Evolutionary conservation across 352 stramenopile genomes (phyloP), one percentile per base, ranked within the genome.

Genomic region (Elongisporangium undulatum): DNA sequence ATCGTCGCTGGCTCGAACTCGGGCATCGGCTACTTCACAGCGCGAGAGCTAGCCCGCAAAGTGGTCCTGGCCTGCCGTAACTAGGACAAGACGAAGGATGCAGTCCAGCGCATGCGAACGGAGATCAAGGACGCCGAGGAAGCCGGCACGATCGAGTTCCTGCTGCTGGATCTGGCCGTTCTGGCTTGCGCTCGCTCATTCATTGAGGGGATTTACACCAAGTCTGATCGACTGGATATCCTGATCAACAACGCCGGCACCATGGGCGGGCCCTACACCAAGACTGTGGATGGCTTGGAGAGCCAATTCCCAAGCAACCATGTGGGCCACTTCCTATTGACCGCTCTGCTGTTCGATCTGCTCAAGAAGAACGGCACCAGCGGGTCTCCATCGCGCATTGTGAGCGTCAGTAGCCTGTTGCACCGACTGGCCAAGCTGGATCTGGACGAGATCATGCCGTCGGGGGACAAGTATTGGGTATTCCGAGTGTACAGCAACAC

Each of bases 51-150:
- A 52, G 85, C 73, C 8, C 56, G 77, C 50, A 79, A 85, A 51
- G 66, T 97, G n/a, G 70, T 97, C 21, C 62, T 97, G 4, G 89
- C 84, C n/a, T 95, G 87, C 67, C 87, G 89, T 34, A 92, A 66
- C 34, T 55, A 54, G 7, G 48, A 58, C 10, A 64, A 68, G 4
- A 72, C 61, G 8, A 52, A 72, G 24, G 52, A 75, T 22, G 72
- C 74, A 1, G 59, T 66, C 34, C 29, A 63, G 41, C 29, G 51
- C 23, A 83, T 83, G 45, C 62, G 64, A 29, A 26, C 55, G 8
- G 61, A 66, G 26, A 34, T 78, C 20, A 41, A 54, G 24, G 21
- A 29, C 17, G 58, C 41, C 26, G 51, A 24, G 13, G 49, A 49
- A 3, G 20, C 13, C 2, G 57, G 48, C n/a, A 51, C 8, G 3